Evolutionary conservation across 164 flowering plant genomes (phyloP), one percentile per base, ranked within the genome.

Genomic region (Aristolochia contorta): DNA sequence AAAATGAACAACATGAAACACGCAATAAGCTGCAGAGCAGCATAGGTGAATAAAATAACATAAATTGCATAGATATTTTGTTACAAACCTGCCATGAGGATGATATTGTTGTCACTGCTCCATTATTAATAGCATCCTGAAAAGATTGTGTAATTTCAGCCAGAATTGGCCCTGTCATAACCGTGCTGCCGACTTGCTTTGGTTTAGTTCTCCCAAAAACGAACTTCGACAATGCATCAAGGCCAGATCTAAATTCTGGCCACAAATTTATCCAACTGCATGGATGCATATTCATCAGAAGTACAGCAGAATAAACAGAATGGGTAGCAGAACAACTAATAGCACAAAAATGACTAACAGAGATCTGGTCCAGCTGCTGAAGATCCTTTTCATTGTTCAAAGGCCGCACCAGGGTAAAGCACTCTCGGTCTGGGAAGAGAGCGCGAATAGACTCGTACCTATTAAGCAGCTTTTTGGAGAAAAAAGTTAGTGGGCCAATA

Each of bases 181-280:
- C 67, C 41, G 99, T 91, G 57, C 87, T 81, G 32, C 96, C 99
- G 15, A 94, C 74, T 77, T 94, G 99, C 76, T 94, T 94, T 45
- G 99, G 94, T 71, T 94, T 84, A 50, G 97, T 89, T 74, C 96
- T 85, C 80, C 91, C 99, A 54, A 91, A 94, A 59, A 94, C 96
- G 77, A 87, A 94, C 65, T 73, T 91, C 41, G 96, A 89, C 67
- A 94, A 76, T 53, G 96, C 89, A 79, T 94, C 96, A 54, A 94
- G 70, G 43, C 99, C 99, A 69, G 96, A 63, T 74, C 80, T 78
- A 64, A 94, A 94, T 63, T 94, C 96, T 61, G 99, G 97, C 72
- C 97, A 80, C 60, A 94, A n/a, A 60, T 76, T 74, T 89, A 43
- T 83, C 81, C 80, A 91, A 30, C 99, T 94, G 85, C 78, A 78